A percentile compares a stretch with the other conserved stretches of the same genome.
phyloP scores from a whole-genome alignment of 2,329 filamentous ascomycete genomes.

The Fusarium transvaalense region DNA sequence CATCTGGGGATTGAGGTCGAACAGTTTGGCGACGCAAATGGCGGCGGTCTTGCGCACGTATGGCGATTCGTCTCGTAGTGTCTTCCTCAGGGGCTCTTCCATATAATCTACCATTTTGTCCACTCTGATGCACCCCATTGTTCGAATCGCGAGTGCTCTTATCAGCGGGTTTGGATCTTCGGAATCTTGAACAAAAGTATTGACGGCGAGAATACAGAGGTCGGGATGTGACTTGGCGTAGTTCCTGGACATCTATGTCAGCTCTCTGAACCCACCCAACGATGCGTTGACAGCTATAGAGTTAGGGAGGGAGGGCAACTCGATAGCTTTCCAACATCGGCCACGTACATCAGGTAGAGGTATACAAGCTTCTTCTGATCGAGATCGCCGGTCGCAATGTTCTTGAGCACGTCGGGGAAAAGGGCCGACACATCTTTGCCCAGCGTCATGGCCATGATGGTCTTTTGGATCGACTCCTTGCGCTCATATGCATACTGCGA shows the following conservation, averaged over 20 bases:
- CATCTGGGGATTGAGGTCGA: slow-evolving; percentile 91
- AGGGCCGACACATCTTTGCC: slow-evolving; percentile 98
- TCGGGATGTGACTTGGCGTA: slow-evolving; percentile 99
- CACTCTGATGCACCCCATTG: slow-evolving; percentile 98
- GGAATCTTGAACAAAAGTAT: slow-evolving; percentile 98
- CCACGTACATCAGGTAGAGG: slow-evolving; percentile 89
- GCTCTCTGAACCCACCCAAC: slow-evolving; percentile 13
- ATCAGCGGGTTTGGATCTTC: slow-evolving; percentile 98
- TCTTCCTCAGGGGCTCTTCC: slow-evolving; percentile 97
- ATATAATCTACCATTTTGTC: slow-evolving; percentile 99
- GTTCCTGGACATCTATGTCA: slow-evolving; percentile 73
- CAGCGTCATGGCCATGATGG: slow-evolving; percentile 99
- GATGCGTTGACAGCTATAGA: slow-evolving; percentile 12
- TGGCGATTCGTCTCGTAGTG: slow-evolving; percentile 94
- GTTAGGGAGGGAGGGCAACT: neutral
- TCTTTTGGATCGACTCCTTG: slow-evolving; percentile 99
- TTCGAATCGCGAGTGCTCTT: slow-evolving; percentile 92
- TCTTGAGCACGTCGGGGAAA: slow-evolving; percentile 98
- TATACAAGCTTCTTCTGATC: slow-evolving; percentile 99
- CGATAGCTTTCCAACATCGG: slow-evolving; percentile 3
- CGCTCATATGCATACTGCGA: slow-evolving; percentile 99
- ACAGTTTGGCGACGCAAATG: slow-evolving; percentile 97
- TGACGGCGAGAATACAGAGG: slow-evolving; percentile 97
- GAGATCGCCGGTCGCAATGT: slow-evolving; percentile 93
- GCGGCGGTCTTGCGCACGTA: slow-evolving; percentile 99